Evolutionary conservation across 169 alveolate species (phyloP).

Genomic region (Plasmodium adleri): DNA sequence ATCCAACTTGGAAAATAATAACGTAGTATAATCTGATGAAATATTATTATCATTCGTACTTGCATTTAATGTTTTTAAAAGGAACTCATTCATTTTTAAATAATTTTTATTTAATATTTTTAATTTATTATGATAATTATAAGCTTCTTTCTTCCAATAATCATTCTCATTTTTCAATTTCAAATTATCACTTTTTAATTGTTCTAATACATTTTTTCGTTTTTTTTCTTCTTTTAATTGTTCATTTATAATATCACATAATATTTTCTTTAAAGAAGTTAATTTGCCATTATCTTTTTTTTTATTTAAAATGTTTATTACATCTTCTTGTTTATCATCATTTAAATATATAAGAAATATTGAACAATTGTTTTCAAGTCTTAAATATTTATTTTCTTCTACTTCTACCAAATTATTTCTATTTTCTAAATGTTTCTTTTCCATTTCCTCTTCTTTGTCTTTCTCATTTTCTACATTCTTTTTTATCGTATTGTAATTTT

Average conservation of each 20-base stretch:
- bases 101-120: slow-evolving; percentile 40
- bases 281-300: slow-evolving; percentile 13
- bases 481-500: background rate
- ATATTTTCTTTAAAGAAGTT: slow-evolving; percentile 6
- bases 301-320: background rate
- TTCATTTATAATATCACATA: slow-evolving; percentile 12
- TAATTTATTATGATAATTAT: slow-evolving; percentile 39
- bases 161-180: slow-evolving; percentile 28
- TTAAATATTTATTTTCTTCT: background rate
- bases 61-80: slow-evolving; percentile 35
- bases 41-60: background rate
- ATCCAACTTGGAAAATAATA: slow-evolving; percentile 4
- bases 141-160: slow-evolving; percentile 50
- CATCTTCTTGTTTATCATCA: slow-evolving; percentile 11
- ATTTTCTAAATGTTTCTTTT: background rate
- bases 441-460: background rate
- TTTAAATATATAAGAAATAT: slow-evolving; percentile 11
- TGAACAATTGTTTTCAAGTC: background rate
- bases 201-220: slow-evolving; percentile 3
- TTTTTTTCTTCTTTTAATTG: slow-evolving; percentile 27
- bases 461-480: background rate
- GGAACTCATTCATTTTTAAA: slow-evolving; percentile 22
- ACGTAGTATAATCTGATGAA: background rate
- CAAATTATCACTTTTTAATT: slow-evolving; percentile 10
- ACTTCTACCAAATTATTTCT: background rate